Evolutionary conservation across 208 protist species (phyloP), one percentile per base, ranked within the genome.

Genomic region (Acanthamoeba sp.): DNA sequence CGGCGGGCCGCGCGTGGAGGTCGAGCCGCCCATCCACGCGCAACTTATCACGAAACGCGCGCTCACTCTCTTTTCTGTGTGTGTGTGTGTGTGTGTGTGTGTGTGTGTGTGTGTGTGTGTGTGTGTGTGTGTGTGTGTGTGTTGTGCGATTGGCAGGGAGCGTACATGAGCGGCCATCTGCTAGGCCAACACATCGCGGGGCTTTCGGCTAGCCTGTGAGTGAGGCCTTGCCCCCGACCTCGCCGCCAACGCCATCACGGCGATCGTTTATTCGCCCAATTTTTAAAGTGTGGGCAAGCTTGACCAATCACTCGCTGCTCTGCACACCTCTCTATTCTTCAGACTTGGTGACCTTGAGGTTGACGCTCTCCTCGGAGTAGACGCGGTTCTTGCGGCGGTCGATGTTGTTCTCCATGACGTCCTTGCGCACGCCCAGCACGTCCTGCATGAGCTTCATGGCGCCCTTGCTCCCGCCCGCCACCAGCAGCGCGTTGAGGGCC

Each of bases 371-470:
- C 69, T 80, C 69, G 20, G 16, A 80, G 32, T 36, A 20, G 69
- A 80, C 38, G n/a, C 69, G 69, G 69, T 45, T 36, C 69, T 80
- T 80, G 69, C 36, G 69, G 34, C 69, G 69, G 34, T 42, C 69
- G 69, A 80, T 80, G 69, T 80, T 80, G 69, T 80, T 29, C n/a
- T 80, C 69, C 32, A 80, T 80, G 69, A 80, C 36, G n/a, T 80
- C 69, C 69, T 80, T 80, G 1, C 69, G 27, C 69, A 80, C 69
- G 36, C 69, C 69, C 34, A 80, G 34, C 34, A 80, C 69, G 34
- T 80, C 69, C n/a, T 80, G 69, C 69, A 80, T 80, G 32, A 80
- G 69, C 34, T 80, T 80, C 69, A 80, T 80, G 32, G 71, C 71
- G 16, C 71, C 71, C 38, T 80, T 80, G 71, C 71, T 80, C 22